These are phyloP conservation scores for Hypoxylon rubiginosum DNA, from an alignment of 2,329 filamentous ascomycete species.

Conservation along the genomic window DNA sequence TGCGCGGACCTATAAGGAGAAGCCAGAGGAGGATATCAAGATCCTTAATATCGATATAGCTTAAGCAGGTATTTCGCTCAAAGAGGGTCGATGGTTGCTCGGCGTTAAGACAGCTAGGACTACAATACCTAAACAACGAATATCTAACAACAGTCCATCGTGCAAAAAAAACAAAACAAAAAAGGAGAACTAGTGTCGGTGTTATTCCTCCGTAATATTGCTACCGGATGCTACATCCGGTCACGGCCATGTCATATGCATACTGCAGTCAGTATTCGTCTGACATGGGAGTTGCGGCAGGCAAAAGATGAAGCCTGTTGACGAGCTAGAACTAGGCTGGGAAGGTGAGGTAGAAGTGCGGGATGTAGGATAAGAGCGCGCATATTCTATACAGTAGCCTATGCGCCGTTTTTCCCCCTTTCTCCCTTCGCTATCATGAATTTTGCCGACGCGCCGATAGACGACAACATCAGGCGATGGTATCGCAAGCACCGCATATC, in stretches of 20 bases:
- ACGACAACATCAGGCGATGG: neutral
- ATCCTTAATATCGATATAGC: constrained; percentile 86
- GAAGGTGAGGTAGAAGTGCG: neutral
- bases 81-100: neutral
- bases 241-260: neutral
- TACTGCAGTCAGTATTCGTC: constrained; percentile 1
- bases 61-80: constrained; percentile 50
- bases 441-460: constrained; percentile 7
- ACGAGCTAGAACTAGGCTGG: neutral
- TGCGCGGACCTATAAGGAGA: constrained; percentile 86
- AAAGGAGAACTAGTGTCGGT: neutral
- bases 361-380: neutral
- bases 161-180: too few relatives aligned
- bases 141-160: neutral
- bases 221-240: constrained; percentile 1
- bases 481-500: neutral
- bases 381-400: neutral
- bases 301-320: neutral
- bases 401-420: neutral
- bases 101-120: neutral
- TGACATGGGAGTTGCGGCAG: neutral
- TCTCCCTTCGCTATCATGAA: neutral
- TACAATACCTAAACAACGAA: neutral
- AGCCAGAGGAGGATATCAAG: constrained; percentile 96
- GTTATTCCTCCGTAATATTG: neutral